Conservation (phyloP, 768 basidiomycete genomes). For the Gymnopilus dilepis region DNA sequence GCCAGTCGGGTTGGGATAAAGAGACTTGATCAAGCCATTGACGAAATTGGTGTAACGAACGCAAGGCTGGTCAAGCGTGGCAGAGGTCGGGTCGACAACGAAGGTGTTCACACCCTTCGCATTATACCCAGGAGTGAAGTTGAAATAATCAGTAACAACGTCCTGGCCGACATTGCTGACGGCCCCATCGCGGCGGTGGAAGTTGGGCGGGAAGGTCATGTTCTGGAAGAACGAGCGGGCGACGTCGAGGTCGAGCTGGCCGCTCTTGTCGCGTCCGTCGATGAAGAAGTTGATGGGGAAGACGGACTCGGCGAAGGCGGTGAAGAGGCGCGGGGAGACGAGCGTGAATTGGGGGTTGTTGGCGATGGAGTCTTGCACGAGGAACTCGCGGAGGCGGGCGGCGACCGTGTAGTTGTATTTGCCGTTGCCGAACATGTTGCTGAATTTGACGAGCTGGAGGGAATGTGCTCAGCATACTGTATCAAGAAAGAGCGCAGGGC, state of each 20-base stretch:
- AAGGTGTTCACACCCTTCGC: conserved; percentile 25
- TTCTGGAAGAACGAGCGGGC: conserved; percentile 32
- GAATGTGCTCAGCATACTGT: too few relatives aligned
- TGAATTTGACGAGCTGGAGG: conserved; percentile 24
- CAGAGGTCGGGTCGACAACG: conserved; percentile 24
- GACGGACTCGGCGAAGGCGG: conserved; percentile 25
- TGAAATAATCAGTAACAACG: conserved; percentile 9
- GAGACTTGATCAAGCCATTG: conserved; percentile 21
- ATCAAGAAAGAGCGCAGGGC: too few relatives aligned
- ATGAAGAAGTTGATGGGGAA: conserved; percentile 25
- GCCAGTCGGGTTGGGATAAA: conserved; percentile 28
- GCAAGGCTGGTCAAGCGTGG: conserved; percentile 23
- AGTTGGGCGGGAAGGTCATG: conserved; percentile 26
- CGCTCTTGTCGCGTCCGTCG: conserved; percentile 27
- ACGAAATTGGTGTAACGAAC: conserved; percentile 28
- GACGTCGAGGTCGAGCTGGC: conserved; percentile 22
- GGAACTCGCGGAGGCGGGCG: conserved; percentile 25
- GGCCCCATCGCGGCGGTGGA: conserved; percentile 22
- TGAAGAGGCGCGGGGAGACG: conserved; percentile 28
- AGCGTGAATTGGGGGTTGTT: conserved; percentile 30
- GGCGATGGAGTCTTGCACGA: conserved; percentile 32
- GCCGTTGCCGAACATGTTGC: conserved; percentile 28
- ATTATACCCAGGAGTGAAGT: conserved; percentile 25
- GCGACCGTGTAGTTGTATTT: conserved; percentile 30
- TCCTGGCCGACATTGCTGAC: not conserved